phyloP scores from a whole-genome alignment of 345 rosid genomes.

The Lepidium didymum region DNA sequence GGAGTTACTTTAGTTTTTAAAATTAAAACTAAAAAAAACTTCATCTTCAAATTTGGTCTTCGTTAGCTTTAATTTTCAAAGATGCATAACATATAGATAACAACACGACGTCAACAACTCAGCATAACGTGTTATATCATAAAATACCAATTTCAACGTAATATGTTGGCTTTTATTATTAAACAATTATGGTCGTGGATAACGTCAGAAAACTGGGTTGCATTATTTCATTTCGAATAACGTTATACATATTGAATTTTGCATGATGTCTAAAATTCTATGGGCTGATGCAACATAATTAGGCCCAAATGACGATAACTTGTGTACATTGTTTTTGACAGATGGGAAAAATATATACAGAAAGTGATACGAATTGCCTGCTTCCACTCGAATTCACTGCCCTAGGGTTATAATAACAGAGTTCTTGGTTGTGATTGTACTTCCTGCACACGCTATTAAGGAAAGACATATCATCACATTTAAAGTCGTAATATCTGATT shows the following conservation, averaged over 20 bases:
- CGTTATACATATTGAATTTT: neutral
- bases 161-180: neutral
- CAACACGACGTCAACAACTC: neutral
- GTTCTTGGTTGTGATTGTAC: slow-evolving; percentile 7
- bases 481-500: no score
- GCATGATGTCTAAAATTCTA: neutral
- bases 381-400: neutral
- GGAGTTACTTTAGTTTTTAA: neutral
- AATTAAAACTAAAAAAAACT: no score
- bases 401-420: neutral
- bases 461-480: no score
- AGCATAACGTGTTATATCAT: neutral
- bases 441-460: neutral
- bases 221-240: neutral
- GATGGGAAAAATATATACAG: neutral
- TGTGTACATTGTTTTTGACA: neutral
- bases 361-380: neutral
- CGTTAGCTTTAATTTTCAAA: neutral
- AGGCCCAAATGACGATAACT: neutral
- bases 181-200: neutral
- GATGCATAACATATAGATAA: neutral
- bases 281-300: neutral
- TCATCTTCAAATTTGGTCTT: neutral
- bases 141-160: neutral
- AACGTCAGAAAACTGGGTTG: neutral